These are phyloP conservation scores for Penicillium palitans DNA, from an alignment of 2,329 filamentous ascomycete genomes.

Conservation along the genomic window DNA sequence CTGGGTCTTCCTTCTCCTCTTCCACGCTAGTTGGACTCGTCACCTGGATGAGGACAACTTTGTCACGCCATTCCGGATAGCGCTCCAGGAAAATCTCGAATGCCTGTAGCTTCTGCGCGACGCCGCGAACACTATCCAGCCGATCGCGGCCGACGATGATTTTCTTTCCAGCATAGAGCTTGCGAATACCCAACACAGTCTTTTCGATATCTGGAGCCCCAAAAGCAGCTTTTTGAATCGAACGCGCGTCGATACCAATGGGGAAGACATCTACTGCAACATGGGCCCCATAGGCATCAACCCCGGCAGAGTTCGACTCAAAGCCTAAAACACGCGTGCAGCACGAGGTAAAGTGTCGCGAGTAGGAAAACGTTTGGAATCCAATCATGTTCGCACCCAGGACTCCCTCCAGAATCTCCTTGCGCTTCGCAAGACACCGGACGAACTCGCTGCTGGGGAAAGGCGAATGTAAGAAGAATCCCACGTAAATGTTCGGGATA, in stretches of 20 bases:
- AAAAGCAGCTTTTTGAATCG: conserved; percentile 74
- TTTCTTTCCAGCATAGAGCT: conserved; percentile 84
- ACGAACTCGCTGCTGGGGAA: conserved; percentile 97
- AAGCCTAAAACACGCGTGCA: conserved; percentile 91
- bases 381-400: conserved; percentile 90
- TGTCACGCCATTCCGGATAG: conserved; percentile 88
- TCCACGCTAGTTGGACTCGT: conserved; percentile 83
- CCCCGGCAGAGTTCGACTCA: conserved; percentile 77
- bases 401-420: conserved; percentile 86
- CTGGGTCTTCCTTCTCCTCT: conserved; percentile 72
- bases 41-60: conserved; percentile 91
- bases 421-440: conserved; percentile 80
- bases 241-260: conserved; percentile 87
- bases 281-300: conserved; percentile 84
- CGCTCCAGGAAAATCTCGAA: conserved; percentile 89
- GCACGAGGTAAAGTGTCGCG: conserved; percentile 90
- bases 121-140: conserved; percentile 88
- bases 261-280: conserved; percentile 92
- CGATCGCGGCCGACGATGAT: conserved; percentile 93
- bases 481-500: conserved; percentile 85
- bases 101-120: conserved; percentile 92
- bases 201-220: conserved; percentile 68
- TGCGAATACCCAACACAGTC: conserved; percentile 69
- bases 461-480: conserved; percentile 90
- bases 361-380: conserved; percentile 95